A percentile compares a stretch with the other conserved stretches of the same genome.
phyloP scores from a whole-genome alignment of 768 basidiomycete genomes.

The Aureoboletus auriporus region DNA sequence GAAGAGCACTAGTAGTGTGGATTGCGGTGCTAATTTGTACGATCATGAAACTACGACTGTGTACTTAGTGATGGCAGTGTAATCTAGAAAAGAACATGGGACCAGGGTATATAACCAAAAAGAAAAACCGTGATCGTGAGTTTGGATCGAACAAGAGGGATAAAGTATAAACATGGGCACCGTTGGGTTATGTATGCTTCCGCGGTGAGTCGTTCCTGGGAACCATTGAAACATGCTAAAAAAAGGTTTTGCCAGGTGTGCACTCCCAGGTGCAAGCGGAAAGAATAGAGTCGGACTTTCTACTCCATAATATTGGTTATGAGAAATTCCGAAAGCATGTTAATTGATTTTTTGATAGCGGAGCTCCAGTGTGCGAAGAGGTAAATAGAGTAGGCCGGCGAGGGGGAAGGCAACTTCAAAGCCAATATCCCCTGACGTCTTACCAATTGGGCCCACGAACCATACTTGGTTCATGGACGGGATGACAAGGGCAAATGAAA shows the following conservation, averaged over 20 bases:
- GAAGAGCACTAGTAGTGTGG: too few species aligned
- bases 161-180: slow-evolving; percentile 1
- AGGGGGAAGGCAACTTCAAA: slow-evolving; percentile 56
- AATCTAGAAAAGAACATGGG: too few species aligned
- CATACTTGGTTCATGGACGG: slow-evolving; percentile 70
- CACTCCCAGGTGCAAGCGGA: neutral
- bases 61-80: too few species aligned
- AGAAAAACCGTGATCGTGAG: neutral
- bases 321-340: neutral
- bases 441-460: slow-evolving; percentile 68
- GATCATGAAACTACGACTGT: too few species aligned
- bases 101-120: neutral
- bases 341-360: slow-evolving; percentile 27
- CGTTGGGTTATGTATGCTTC: neutral
- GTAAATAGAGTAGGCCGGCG: slow-evolving; percentile 47
- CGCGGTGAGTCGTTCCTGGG: slow-evolving; percentile 14
- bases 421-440: slow-evolving; percentile 64
- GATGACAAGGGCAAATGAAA: slow-evolving; percentile 54
- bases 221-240: slow-evolving; percentile 14
- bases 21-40: too few species aligned
- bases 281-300: neutral
- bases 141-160: slow-evolving; percentile 2
- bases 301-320: slow-evolving; percentile 3
- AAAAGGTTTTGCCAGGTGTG: neutral
- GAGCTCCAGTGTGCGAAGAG: slow-evolving; percentile 50